Conservation (phyloP, 2,329 filamentous ascomycete species). For the Cladosporium phlei region DNA sequence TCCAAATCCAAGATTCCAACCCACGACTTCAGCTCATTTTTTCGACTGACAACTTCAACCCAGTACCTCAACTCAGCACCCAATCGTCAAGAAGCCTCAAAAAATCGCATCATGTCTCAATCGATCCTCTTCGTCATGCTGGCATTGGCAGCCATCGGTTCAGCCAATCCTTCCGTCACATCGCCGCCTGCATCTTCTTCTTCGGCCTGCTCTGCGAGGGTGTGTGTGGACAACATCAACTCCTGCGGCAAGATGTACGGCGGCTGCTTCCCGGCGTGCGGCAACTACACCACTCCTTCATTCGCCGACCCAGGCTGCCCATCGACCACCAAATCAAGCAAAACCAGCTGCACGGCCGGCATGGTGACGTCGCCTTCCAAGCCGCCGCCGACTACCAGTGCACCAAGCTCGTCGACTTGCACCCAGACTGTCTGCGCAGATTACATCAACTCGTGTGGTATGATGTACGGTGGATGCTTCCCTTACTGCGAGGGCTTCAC, state of each 20-base stretch:
- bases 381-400: slow-evolving; percentile 2
- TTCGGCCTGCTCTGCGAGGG: not conserved
- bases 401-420: slow-evolving; percentile 6
- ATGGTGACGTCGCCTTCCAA: not conserved
- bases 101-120: not conserved
- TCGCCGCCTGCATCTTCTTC: not conserved
- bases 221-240: slow-evolving; percentile 12
- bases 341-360: not conserved
- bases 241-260: slow-evolving; percentile 16
- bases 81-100: not conserved
- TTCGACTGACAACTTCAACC: no score
- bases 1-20: no score
- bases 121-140: not conserved
- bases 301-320: slow-evolving; percentile 16
- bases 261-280: slow-evolving; percentile 17
- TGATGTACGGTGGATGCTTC: slow-evolving; percentile 24
- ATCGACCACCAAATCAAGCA: not conserved
- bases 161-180: not conserved
- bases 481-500: slow-evolving; percentile 19
- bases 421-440: slow-evolving; percentile 22
- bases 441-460: slow-evolving; percentile 23
- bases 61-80: no score
- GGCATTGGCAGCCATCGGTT: not conserved
- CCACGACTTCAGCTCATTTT: no score
- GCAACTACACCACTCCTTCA: slow-evolving; percentile 11